Evolutionary conservation across 202 grass and related monocot species (phyloP).

Genomic region (Elaeis oleifera): DNA sequence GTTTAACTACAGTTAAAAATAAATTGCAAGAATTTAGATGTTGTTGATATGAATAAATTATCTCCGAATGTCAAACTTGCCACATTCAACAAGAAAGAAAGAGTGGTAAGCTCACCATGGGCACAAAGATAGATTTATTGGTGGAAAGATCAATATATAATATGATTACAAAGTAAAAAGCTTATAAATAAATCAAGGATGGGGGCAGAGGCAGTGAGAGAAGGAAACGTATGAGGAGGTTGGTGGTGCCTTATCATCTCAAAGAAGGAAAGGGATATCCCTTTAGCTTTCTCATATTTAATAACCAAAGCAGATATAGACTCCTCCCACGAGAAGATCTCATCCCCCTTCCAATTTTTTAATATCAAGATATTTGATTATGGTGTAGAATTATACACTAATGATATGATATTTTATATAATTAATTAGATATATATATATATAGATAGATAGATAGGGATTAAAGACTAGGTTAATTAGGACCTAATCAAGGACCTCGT

Average conservation of each 20-base stretch:
- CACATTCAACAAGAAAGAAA: no score
- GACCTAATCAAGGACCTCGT: slow-evolving; percentile 8
- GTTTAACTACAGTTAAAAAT: no score
- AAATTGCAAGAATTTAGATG: no score
- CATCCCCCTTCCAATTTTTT: background rate
- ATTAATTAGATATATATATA: no score
- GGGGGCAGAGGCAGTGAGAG: slow-evolving; percentile 8
- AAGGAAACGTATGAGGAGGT: slow-evolving; percentile 18
- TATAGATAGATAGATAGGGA: background rate
- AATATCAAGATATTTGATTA: slow-evolving; percentile 10
- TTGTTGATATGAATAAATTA: no score
- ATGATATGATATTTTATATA: no score
- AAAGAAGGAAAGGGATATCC: slow-evolving; percentile 38
- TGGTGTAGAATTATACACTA: slow-evolving; percentile 17
- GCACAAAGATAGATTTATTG: background rate
- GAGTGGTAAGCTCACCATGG: background rate
- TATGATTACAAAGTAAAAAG: no score
- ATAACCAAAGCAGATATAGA: slow-evolving; percentile 1
- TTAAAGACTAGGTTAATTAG: background rate
- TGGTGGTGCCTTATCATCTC: slow-evolving; percentile 41
- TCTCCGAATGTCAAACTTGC: no score
- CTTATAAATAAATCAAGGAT: no score
- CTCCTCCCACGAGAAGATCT: background rate
- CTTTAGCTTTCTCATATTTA: slow-evolving; percentile 29
- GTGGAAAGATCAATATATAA: no score